Base-by-base conservation (phyloP, 2,329 filamentous ascomycete genomes). In the Diaporthe capsici region DNA sequence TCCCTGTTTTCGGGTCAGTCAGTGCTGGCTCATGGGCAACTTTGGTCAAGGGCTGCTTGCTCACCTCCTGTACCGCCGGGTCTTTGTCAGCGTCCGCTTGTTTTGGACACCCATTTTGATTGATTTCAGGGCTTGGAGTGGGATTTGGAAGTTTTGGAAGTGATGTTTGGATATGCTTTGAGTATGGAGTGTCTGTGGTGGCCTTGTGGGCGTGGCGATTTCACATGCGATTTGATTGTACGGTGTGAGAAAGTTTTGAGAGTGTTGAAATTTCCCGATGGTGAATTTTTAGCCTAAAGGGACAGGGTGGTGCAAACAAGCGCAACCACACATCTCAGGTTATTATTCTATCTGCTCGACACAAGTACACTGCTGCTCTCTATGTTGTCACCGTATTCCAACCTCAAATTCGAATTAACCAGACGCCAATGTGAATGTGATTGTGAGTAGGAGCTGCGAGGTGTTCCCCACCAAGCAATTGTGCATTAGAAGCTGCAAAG, bases 51-150 rank as follows among this genome's bases (percentile, higher is more conserved):
- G 61, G 72, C n/a, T 58, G 76, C 84, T 74, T 85, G 75, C 84
- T 75, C 85, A 93, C 93, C 93, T 91, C 28, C 90, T 92, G 81
- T 92, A 91, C 78, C 93, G 90, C 84, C 94, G 91, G 4, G 93
- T 96, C 86, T 96, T 96, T 74, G 91, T 92, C 78, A 92, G 88
- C n/a, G 91, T 92, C 61, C 88, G 87, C 82, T 92, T 92, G 79
- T 90, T 91, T 42, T 89, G 86, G 77, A 94, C 90, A 61, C 93
- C 94, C 94, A 95, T 95, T 76, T 80, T 88, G 79, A 71, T 6
- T 42, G 70, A 39, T 68, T 58, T 42, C 4, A 34, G 34, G 25
- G n/a, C 49, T 53, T 65, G 25, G 10, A 20, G 25, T 25, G 37
- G 10, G 34, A 13, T 9, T 22, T 53, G 28, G 20, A 25, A 10